Conservation (phyloP, 371 early-diverging fungal species). For the Umbelopsis sp. region DNA sequence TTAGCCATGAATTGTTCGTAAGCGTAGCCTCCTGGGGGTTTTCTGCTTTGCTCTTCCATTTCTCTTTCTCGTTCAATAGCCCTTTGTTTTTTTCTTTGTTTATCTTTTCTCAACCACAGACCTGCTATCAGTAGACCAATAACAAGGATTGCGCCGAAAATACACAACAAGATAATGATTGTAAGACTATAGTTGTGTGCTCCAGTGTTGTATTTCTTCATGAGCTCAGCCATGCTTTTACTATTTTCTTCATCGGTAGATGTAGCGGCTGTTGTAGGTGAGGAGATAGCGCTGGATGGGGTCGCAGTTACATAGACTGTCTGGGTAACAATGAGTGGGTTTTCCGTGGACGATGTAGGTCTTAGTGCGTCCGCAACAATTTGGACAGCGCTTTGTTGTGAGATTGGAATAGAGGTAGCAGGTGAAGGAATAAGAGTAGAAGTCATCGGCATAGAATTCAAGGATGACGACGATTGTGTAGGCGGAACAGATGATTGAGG, state of each 20-base stretch:
- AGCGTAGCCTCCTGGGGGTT: too few species aligned
- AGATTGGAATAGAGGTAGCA: not conserved
- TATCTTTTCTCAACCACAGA: not conserved
- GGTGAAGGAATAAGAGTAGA: not conserved
- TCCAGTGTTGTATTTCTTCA: not conserved
- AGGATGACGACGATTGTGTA: too few species aligned
- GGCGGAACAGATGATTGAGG: not conserved
- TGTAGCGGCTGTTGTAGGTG: not conserved
- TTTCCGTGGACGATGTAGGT: not conserved
- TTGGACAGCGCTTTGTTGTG: not conserved
- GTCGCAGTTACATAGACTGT: not conserved
- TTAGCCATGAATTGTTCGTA: not conserved
- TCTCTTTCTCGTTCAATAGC: not conserved
- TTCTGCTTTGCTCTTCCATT: not conserved
- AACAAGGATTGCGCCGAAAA: constrained; percentile 80
- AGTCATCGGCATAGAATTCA: not conserved
- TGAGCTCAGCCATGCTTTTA: not conserved
- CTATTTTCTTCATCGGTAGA: not conserved
- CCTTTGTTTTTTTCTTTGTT: not conserved
- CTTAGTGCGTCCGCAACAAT: not conserved
- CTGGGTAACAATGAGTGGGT: not conserved
- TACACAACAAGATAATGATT: constrained; percentile 84
- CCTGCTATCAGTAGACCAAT: not conserved
- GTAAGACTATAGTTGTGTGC: not conserved
- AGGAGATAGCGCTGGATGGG: not conserved